Percentiles rank a stretch among this genome's conserved stretches.
These are phyloP conservation scores for Oryza punctata DNA, from an alignment of 176 grass and related monocot genomes.

Conservation along the genomic window DNA sequence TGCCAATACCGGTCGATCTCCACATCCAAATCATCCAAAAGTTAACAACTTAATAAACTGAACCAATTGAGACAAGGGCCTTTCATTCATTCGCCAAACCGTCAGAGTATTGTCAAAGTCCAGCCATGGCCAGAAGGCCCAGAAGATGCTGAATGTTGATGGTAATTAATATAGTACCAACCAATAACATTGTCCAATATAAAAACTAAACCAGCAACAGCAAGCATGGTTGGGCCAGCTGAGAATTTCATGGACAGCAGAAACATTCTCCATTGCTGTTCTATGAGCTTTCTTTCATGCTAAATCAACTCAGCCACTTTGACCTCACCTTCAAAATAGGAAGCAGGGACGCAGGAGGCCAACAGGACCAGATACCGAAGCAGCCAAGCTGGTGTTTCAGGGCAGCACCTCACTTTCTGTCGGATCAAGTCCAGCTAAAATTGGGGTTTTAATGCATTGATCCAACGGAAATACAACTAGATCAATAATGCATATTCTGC, in stretches of 20 bases:
- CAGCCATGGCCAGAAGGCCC: not conserved
- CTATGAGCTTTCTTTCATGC: not conserved
- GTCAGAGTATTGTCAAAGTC: not conserved
- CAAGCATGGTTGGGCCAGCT: not conserved
- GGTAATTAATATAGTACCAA: conserved; percentile 5
- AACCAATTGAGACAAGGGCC: not conserved
- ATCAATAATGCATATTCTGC: conserved; percentile 4
- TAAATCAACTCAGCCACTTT: not conserved
- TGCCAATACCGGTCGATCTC: not conserved
- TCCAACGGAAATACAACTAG: not conserved
- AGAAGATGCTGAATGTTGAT: not conserved
- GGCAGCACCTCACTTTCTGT: not conserved
- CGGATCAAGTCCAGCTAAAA: conserved; percentile 16
- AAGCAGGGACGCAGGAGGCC: not conserved
- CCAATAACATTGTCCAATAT: conserved; percentile 8
- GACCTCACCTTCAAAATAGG: not conserved
- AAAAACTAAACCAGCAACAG: not conserved
- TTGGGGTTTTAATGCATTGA: not conserved
- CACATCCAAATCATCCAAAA: not conserved
- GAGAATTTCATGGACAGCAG: not conserved
- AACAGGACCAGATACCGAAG: not conserved
- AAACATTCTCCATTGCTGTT: not conserved
- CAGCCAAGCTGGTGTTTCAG: not conserved
- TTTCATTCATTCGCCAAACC: not conserved
- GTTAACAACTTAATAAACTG: not conserved